Percentiles rank a stretch among this genome's conserved stretches.
Evolutionary conservation across 805 yeast genomes (phyloP).

Genomic region (Wickerhamiella sergipiensis): DNA sequence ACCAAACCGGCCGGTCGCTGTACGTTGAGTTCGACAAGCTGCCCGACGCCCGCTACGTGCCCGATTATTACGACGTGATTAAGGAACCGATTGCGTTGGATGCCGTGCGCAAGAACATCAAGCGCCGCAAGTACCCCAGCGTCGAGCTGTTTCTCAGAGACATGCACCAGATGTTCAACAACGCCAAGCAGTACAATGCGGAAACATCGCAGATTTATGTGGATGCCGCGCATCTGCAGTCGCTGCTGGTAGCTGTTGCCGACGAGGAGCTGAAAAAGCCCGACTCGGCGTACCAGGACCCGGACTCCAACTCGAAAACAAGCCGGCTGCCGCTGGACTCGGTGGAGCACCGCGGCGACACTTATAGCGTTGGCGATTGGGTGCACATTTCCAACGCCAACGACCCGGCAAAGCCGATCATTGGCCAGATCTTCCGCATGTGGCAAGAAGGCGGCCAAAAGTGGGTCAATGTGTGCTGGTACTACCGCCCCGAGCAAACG

Average conservation of each 20-base stretch:
- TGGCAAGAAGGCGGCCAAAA: constrained; percentile 77
- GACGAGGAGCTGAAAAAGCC: constrained; percentile 67
- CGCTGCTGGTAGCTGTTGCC: constrained; percentile 39
- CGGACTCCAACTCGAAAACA: constrained; percentile 42
- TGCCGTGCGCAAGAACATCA: constrained; percentile 59
- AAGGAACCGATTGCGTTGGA: constrained; percentile 31
- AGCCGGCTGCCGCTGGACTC: constrained; percentile 70
- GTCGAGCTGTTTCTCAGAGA: constrained; percentile 71
- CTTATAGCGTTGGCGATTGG: constrained; percentile 89
- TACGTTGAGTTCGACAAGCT: constrained; percentile 61
- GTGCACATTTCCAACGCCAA: constrained; percentile 75
- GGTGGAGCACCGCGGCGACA: constrained; percentile 54
- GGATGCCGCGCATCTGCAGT: constrained; percentile 52
- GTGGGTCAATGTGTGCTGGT: constrained; percentile 95
- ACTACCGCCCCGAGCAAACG: constrained; percentile 94
- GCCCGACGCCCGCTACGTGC: constrained; percentile 49
- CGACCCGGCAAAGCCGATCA: constrained; percentile 79
- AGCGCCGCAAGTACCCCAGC: constrained; percentile 64
- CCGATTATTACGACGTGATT: constrained; percentile 35
- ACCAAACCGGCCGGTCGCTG: constrained; percentile 36
- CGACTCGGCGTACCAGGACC: constrained; percentile 53
- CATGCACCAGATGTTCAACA: constrained; percentile 57
- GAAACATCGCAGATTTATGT: constrained; percentile 43
- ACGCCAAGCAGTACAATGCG: constrained; percentile 53
- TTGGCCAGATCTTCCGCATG: constrained; percentile 83